Evolutionary conservation across 148 eudicot genomes (phyloP).

Genomic region (Silene conica): DNA sequence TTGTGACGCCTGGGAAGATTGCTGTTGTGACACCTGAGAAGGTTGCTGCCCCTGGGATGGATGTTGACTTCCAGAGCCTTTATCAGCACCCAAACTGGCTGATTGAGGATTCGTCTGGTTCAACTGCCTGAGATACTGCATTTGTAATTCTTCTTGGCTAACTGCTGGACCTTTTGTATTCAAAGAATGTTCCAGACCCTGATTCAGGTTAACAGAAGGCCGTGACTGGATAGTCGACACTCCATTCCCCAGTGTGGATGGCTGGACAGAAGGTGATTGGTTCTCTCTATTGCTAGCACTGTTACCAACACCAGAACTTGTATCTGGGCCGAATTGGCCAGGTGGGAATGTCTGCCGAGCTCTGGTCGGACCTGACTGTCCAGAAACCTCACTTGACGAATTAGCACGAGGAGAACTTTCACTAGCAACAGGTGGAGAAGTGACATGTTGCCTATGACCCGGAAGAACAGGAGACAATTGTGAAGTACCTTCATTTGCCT

Average conservation of each 20-base stretch:
- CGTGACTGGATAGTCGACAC: constrained; percentile 56
- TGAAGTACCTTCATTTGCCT: constrained; percentile 58
- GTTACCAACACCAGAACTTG: constrained; percentile 32
- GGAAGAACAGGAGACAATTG: constrained; percentile 44
- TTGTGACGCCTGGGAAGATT: constrained; percentile 36
- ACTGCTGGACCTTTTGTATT: constrained; percentile 36
- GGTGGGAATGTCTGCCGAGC: constrained; percentile 49
- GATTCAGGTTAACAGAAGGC: constrained; percentile 62
- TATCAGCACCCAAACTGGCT: constrained; percentile 44
- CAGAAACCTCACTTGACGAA: constrained; percentile 77
- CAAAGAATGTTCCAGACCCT: constrained; percentile 54
- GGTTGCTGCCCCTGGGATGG: constrained; percentile 48
- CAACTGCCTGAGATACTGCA: constrained; percentile 55
- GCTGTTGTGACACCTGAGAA: constrained; percentile 39
- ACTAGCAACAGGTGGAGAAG: constrained; percentile 59
- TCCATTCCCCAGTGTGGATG: constrained; percentile 49
- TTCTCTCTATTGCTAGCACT: constrained; percentile 46
- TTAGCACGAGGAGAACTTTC: constrained; percentile 78
- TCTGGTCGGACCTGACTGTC: constrained; percentile 59
- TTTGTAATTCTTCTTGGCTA: constrained; percentile 56
- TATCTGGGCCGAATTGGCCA: constrained; percentile 43
- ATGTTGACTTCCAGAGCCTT: constrained; percentile 34
- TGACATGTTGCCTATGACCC: constrained; percentile 60
- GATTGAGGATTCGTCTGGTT: constrained; percentile 59
- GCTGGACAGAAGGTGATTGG: constrained; percentile 52